Evolutionary conservation across 2,329 filamentous ascomycete genomes (phyloP).

Genomic region (Hymenoscyphus fructigenus): DNA sequence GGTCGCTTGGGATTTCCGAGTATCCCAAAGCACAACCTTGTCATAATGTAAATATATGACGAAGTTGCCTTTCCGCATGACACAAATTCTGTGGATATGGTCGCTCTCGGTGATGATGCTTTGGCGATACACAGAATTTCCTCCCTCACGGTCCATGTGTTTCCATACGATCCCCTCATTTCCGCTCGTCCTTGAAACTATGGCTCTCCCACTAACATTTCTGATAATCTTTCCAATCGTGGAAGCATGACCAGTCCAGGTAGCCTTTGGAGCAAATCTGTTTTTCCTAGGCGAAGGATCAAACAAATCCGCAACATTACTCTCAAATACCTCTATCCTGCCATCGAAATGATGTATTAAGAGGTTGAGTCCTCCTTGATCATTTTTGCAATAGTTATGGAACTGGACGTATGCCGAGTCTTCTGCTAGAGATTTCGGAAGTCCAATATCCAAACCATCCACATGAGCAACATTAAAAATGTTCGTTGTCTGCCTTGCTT

Average conservation of each 20-base stretch:
- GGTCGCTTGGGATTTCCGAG: conserved; percentile 56
- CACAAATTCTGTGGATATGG: conserved; percentile 76
- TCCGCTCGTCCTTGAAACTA: conserved; percentile 76
- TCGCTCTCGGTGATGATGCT: conserved; percentile 66
- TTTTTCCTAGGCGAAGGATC: conserved; percentile 63
- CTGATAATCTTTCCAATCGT: conserved; percentile 83
- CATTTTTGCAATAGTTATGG: conserved; percentile 67
- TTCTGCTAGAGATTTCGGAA: conserved; percentile 24
- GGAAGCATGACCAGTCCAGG: conserved; percentile 82
- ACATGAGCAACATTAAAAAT: conserved; percentile 88
- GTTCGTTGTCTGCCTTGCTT: conserved; percentile 61
- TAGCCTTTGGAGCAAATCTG: conserved; percentile 61
- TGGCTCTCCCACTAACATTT: conserved; percentile 75
- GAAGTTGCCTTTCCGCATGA: conserved; percentile 75
- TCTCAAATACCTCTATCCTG: conserved; percentile 77
- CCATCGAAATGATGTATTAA: conserved; percentile 85
- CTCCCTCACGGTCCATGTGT: conserved; percentile 54
- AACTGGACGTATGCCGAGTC: conserved; percentile 61
- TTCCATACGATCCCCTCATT: conserved; percentile 85
- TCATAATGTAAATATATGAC: conserved; percentile 76
- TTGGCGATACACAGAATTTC: conserved; percentile 60
- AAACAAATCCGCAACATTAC: conserved; percentile 75
- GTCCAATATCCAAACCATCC: conserved; percentile 53
- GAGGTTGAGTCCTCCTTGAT: conserved; percentile 65
- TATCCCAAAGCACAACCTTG: conserved; percentile 77